These are phyloP conservation scores for Tuber magnatum DNA, from an alignment of 495 filamentous ascomycete species.

Conservation along the genomic window DNA sequence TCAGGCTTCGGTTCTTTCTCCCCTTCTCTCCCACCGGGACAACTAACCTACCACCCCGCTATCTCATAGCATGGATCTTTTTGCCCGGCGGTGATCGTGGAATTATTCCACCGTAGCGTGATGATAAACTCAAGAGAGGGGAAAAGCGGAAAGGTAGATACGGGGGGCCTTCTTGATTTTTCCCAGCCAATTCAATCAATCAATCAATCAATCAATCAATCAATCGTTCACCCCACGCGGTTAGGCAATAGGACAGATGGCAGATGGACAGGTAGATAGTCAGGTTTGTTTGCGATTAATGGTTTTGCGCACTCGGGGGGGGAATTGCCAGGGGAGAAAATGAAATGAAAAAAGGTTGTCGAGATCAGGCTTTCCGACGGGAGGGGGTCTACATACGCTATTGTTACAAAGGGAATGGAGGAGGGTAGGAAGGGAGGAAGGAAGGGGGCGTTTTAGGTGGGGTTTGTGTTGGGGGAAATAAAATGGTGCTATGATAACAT, in stretches of 20 bases:
- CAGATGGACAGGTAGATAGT: neutral
- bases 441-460: slow-evolving; percentile 2
- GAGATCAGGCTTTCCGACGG: neutral
- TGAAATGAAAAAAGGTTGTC: neutral
- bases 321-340: neutral
- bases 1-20: neutral
- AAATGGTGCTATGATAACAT: neutral
- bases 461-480: neutral
- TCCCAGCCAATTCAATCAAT: neutral
- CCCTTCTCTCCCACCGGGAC: neutral
- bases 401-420: neutral
- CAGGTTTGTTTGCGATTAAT: neutral
- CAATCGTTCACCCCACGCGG: neutral
- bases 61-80: neutral
- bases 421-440: neutral
- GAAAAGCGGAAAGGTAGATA: neutral
- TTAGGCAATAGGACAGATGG: neutral
- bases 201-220: neutral
- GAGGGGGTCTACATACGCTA: neutral
- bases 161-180: neutral
- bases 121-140: neutral
- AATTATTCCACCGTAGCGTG: neutral
- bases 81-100: slow-evolving; percentile 1
- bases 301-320: neutral
- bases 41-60: neutral